phyloP scores from a whole-genome alignment of 257 asterid species.

The Sherardia arvensis region DNA sequence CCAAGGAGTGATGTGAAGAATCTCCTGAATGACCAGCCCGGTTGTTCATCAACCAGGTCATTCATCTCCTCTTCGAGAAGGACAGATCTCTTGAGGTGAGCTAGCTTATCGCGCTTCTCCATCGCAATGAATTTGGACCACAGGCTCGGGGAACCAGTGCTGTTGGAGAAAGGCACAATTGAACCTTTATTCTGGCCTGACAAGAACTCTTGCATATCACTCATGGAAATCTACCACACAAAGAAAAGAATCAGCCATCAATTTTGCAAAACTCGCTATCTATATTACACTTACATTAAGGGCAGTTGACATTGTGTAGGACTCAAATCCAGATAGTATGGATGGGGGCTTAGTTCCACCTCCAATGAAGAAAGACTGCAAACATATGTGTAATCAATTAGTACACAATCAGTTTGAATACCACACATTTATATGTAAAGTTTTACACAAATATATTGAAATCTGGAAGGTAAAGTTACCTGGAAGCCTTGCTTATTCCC shows the following conservation, averaged over 20 bases:
- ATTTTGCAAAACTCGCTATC: neutral
- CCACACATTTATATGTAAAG: too few species aligned
- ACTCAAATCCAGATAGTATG: constrained; percentile 70
- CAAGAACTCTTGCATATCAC: constrained; percentile 33
- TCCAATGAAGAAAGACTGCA: constrained; percentile 71
- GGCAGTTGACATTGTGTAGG: constrained; percentile 51
- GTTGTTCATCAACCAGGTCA: constrained; percentile 14
- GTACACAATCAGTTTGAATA: neutral
- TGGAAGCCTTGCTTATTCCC: constrained; percentile 33
- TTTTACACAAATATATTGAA: neutral
- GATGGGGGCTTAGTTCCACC: constrained; percentile 79
- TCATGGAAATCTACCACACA: constrained; percentile 40
- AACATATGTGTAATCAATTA: neutral
- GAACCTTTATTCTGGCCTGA: constrained; percentile 44
- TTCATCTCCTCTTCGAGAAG: constrained; percentile 13
- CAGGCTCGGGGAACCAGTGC: constrained; percentile 30
- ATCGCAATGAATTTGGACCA: constrained; percentile 51
- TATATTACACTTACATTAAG: constrained; percentile 55
- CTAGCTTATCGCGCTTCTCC: constrained; percentile 27
- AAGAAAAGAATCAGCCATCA: neutral
- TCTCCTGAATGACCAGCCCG: constrained; percentile 54
- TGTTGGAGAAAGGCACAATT: constrained; percentile 34
- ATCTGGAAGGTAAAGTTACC: constrained; percentile 18
- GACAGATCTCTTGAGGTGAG: constrained; percentile 40
- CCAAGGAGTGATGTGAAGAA: constrained; percentile 37